Percentiles rank a stretch among this genome's conserved stretches.
phyloP scores from a whole-genome alignment of 768 basidiomycete genomes.

The Asterophora parasitica region DNA sequence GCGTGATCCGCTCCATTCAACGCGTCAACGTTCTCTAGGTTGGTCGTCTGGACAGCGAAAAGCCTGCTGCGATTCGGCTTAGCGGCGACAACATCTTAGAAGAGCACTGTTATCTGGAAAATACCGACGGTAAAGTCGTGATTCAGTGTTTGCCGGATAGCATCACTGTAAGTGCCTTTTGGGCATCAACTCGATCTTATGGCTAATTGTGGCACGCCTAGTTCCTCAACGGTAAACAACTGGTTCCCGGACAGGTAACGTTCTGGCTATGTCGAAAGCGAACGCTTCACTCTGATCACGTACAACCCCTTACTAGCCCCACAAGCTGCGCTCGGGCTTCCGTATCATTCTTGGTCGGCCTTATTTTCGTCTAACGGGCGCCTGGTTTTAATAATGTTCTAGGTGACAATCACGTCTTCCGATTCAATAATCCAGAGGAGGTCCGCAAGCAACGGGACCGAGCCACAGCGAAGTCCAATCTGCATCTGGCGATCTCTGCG shows the following conservation, averaged over 20 bases:
- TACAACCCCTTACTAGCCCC: conserved; percentile 37
- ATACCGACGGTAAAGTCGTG: conserved; percentile 77
- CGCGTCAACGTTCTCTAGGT: conserved; percentile 41
- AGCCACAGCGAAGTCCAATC: conserved; percentile 64
- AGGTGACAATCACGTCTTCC: conserved; percentile 97
- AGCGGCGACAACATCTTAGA: conserved; percentile 89
- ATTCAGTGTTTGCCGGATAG: conserved; percentile 76
- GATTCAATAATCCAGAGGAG: conserved; percentile 94
- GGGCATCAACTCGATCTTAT: conserved; percentile 8
- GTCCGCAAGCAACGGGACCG: conserved; percentile 89
- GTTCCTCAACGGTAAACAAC: conserved; percentile 94
- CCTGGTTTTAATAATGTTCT: conserved; percentile 11
- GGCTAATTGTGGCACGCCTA: conserved; percentile 24
- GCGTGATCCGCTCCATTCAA: conserved; percentile 1
- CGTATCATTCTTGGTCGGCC: conserved; percentile 88
- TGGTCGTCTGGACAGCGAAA: conserved; percentile 81
- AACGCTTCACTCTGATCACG: background rate
- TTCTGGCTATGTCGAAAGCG: background rate
- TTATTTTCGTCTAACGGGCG: background rate
- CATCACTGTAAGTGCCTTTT: conserved; percentile 59
- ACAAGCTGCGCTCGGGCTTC: conserved; percentile 90
- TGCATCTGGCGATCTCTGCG: conserved; percentile 62
- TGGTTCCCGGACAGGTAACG: conserved; percentile 69
- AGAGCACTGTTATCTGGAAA: conserved; percentile 92
- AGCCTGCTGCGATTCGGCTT: conserved; percentile 81